Conservation (phyloP, 352 stramenopile genomes). For the Pythium dissimile region DNA sequence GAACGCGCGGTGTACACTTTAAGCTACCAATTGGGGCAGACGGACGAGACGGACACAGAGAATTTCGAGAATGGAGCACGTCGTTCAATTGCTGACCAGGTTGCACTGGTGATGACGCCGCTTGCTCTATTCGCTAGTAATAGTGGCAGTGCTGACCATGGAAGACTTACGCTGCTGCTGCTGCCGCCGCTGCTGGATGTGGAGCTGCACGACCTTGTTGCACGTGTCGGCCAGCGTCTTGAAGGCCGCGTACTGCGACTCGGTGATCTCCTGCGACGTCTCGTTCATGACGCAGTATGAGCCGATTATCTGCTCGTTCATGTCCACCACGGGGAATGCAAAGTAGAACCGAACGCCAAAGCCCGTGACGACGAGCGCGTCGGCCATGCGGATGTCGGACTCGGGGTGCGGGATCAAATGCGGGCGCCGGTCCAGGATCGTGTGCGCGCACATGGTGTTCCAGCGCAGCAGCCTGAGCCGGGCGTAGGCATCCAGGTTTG, state of each 20-base stretch:
- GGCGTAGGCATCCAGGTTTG: conserved; percentile 34
- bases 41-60: no score
- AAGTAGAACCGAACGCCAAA: conserved; percentile 61
- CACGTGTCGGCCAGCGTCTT: conserved; percentile 33
- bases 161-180: neutral
- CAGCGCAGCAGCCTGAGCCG: conserved; percentile 36
- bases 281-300: conserved; percentile 53
- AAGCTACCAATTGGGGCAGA: no score
- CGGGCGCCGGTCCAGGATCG: conserved; percentile 43
- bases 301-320: conserved; percentile 43
- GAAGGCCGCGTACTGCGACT: conserved; percentile 51
- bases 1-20: no score
- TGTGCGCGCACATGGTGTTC: conserved; percentile 55
- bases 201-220: conserved; percentile 8
- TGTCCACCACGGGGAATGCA: conserved; percentile 47
- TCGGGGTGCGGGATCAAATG: conserved; percentile 50
- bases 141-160: no score
- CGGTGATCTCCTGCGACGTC: conserved; percentile 35
- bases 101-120: no score
- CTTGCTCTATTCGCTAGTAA: no score
- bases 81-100: no score
- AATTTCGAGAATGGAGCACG: no score
- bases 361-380: conserved; percentile 13
- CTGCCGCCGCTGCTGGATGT: neutral
- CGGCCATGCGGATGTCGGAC: conserved; percentile 50